A percentile compares a stretch with the other conserved stretches of the same genome.
These are phyloP conservation scores for Polychaeton citri DNA, from an alignment of 2,329 filamentous ascomycete genomes.

Conservation along the genomic window DNA sequence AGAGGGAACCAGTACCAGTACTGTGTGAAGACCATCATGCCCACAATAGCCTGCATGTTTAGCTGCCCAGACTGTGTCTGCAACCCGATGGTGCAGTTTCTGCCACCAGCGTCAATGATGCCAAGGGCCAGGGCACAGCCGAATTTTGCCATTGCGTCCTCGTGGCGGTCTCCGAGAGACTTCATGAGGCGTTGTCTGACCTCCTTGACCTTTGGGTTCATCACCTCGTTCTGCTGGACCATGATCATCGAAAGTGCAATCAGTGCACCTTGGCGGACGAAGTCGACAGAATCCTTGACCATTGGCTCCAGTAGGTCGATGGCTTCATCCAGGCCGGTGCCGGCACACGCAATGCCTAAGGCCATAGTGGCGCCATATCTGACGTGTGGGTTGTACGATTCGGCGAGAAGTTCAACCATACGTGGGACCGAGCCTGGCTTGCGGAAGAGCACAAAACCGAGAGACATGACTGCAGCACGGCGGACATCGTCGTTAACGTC, in stretches of 20 bases:
- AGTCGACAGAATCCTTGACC: conserved; percentile 98
- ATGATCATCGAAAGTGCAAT: conserved; percentile 96
- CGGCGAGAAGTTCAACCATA: conserved; percentile 95
- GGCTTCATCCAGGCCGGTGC: conserved; percentile 88
- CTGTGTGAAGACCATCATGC: conserved; percentile 95
- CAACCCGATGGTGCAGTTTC: conserved; percentile 95
- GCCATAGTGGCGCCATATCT: conserved; percentile 98
- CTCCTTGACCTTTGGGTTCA: conserved; percentile 89
- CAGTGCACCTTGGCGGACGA: conserved; percentile 89
- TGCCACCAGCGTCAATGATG: conserved; percentile 93
- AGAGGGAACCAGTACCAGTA: conserved; percentile 99
- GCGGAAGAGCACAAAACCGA: conserved; percentile 96
- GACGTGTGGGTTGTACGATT: conserved; percentile 98
- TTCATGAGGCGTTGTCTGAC: conserved; percentile 92
- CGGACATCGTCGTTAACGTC: conserved; percentile 97
- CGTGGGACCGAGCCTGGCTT: conserved; percentile 94
- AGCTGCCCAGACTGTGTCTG: conserved; percentile 97
- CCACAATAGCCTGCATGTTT: conserved; percentile 96
- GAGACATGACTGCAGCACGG: conserved; percentile 88
- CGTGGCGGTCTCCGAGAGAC: conserved; percentile 85
- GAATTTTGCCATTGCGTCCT: conserved; percentile 99
- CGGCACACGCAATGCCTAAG: conserved; percentile 91
- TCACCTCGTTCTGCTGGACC: conserved; percentile 96
- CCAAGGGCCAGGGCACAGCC: conserved; percentile 86
- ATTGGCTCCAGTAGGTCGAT: conserved; percentile 95